phyloP scores from a whole-genome alignment of 306 rosid genomes.

The Trifolium repens region DNA sequence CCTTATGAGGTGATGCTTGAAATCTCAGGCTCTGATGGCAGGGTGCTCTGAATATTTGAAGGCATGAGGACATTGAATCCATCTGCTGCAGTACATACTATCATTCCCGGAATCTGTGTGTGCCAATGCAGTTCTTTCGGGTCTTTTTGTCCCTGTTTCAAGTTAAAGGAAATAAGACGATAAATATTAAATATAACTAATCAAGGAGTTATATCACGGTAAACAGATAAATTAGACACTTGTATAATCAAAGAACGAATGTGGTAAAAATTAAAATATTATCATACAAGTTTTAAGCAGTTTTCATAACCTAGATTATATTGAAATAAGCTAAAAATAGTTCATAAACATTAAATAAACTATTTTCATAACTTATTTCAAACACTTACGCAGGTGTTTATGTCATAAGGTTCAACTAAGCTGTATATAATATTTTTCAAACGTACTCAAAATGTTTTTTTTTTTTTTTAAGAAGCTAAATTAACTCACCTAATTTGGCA shows the following conservation, averaged over 20 bases:
- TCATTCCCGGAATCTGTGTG: conserved; percentile 94
- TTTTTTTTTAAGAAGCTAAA: too few relatives aligned
- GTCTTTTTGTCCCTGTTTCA: conserved; percentile 86
- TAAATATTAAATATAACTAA: neutral
- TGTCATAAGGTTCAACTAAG: neutral
- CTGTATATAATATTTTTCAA: neutral
- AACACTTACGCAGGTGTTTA: neutral
- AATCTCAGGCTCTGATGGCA: conserved; percentile 58
- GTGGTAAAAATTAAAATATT: neutral
- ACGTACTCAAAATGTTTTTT: neutral
- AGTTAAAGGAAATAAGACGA: conserved; percentile 1
- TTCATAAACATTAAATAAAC: neutral
- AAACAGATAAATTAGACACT: neutral
- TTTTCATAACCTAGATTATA: neutral
- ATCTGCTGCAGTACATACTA: conserved; percentile 89
- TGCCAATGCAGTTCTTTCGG: conserved; percentile 97
- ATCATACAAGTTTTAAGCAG: neutral
- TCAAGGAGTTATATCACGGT: neutral
- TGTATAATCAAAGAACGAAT: neutral
- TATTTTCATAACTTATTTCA: neutral
- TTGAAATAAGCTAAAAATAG: neutral
- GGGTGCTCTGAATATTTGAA: conserved; percentile 80
- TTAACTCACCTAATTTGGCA: too few relatives aligned
- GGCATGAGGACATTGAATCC: conserved; percentile 96
- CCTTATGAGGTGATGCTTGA: conserved; percentile 1